These are phyloP conservation scores for Steccherinum ochraceum DNA, from an alignment of 768 basidiomycete genomes.

Conservation along the genomic window DNA sequence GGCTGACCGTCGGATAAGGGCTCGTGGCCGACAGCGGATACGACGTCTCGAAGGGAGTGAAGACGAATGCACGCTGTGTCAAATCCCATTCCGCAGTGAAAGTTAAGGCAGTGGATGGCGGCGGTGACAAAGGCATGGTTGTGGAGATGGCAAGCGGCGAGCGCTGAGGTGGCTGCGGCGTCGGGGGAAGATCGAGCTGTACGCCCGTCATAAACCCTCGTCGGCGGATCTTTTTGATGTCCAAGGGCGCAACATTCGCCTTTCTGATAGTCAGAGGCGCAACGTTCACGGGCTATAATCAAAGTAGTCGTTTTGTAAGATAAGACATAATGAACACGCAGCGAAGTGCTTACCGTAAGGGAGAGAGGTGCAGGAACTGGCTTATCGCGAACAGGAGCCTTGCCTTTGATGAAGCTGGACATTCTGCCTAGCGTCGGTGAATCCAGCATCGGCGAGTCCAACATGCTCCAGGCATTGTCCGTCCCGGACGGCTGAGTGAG, in stretches of 20 bases:
- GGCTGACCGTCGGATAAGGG: conserved; percentile 9
- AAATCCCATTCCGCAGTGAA: conserved; percentile 26
- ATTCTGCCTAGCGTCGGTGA: conserved; percentile 4
- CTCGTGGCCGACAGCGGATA: conserved; percentile 6
- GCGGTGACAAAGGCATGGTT: conserved; percentile 1
- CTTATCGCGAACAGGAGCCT: neutral
- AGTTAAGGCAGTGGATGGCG: conserved; percentile 16
- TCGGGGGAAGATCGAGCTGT: conserved; percentile 19
- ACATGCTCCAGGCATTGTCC: conserved; percentile 24
- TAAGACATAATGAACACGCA: neutral
- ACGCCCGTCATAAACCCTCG: conserved; percentile 19
- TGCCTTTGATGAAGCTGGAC: conserved; percentile 1
- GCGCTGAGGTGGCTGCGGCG: conserved; percentile 12
- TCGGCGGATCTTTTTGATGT: conserved; percentile 22
- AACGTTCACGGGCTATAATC: neutral
- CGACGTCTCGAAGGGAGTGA: conserved; percentile 18
- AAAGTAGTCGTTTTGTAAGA: neutral
- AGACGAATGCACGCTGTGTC: conserved; percentile 18
- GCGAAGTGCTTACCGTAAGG: conserved; percentile 1
- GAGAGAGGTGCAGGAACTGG: conserved; percentile 4
- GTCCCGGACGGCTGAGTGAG: conserved; percentile 17
- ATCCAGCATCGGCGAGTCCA: conserved; percentile 15
- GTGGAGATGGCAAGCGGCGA: conserved; percentile 8
- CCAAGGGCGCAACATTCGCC: conserved; percentile 13
- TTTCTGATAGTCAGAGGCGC: neutral